A percentile compares a stretch with the other conserved stretches of the same genome.
phyloP scores from a whole-genome alignment of 257 asterid genomes.

The Gentiana straminea region DNA sequence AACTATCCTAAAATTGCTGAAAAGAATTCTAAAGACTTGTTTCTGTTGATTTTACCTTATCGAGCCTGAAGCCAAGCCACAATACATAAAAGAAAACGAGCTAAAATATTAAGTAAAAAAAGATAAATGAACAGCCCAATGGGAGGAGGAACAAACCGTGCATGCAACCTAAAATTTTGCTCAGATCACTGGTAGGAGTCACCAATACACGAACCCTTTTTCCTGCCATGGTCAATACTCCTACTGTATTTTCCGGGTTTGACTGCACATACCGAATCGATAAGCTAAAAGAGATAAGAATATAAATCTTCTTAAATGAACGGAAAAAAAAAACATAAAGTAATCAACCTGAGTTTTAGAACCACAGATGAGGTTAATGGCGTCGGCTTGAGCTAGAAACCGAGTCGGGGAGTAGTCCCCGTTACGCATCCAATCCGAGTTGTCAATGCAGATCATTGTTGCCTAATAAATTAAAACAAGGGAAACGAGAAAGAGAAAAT shows the following conservation, averaged over 20 bases:
- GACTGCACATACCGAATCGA: slow-evolving; percentile 28
- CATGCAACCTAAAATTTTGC: slow-evolving; percentile 96
- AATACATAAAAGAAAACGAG: no score
- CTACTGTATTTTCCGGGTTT: slow-evolving; percentile 97
- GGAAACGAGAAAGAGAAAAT: no score
- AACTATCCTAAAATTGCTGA: no score
- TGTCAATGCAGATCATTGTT: slow-evolving; percentile 94
- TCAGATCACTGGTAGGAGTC: slow-evolving; percentile 98
- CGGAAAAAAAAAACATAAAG: not conserved
- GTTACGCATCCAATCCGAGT: slow-evolving; percentile 98
- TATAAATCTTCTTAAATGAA: not conserved
- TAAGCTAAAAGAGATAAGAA: not conserved
- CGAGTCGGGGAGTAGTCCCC: slow-evolving; percentile 89
- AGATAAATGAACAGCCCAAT: no score
- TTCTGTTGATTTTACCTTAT: no score
- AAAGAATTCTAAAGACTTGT: no score
- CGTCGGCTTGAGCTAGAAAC: slow-evolving; percentile 86
- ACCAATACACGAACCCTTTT: slow-evolving; percentile 92
- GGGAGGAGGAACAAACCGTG: slow-evolving; percentile 54
- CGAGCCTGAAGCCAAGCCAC: no score
- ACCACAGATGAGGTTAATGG: slow-evolving; percentile 95
- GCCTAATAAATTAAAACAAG: slow-evolving; percentile 32
- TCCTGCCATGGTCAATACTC: slow-evolving; percentile 93
- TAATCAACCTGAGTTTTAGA: slow-evolving; percentile 75
- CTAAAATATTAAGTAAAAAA: no score